Base-by-base conservation (phyloP, 805 yeast species). In the Saccharomyces kudriavzevii region DNA sequence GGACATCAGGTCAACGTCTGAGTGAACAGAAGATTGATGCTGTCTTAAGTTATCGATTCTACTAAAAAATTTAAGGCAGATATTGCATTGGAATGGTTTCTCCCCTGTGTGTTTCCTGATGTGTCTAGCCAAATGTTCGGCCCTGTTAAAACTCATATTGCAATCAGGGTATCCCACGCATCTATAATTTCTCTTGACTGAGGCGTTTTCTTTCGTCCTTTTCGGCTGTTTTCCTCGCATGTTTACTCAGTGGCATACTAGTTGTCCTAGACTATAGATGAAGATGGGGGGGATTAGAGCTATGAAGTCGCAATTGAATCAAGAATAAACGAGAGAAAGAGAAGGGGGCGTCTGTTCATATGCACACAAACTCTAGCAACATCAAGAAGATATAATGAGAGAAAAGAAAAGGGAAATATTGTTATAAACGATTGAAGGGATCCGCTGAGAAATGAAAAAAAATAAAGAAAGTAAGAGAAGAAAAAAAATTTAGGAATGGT, bases 71-170 rank as follows among this genome's bases (percentile, higher is more conserved):
- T 90, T 83, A 31, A 83, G 75, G 67, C 96, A 88, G 67, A 85
- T 86, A 49, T 85, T 85, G 69, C 97, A 90, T 52, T 87, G 82
- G 68, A 89, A 90, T 2, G 97, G 97, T 54, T 96, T 76, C 68
- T 90, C 97, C 46, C 97, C 97, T 0, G 97, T 91, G 68, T 90
- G 97, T 63, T 90, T 91, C 54, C 97, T 74, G 52, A 91, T 85
- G 72, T 90, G 97, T 55, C 97, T 77, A 1, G 96, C 96, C 60
- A 90, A 77, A 70, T 91, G 97, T 67, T 91, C 97, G 8, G 94
- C 85, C 49, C 97, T 76, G 2, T 96, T 87, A 70, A 90, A 90
- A 5, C 91, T 79, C 96, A 91, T 90, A 53, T 74, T 75, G 70
- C 97, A 90, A 59, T 85, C 90, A 22, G 89, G 89, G 66, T 79